phyloP scores from a whole-genome alignment of 257 asterid species.

The Penstemon eatonii region DNA sequence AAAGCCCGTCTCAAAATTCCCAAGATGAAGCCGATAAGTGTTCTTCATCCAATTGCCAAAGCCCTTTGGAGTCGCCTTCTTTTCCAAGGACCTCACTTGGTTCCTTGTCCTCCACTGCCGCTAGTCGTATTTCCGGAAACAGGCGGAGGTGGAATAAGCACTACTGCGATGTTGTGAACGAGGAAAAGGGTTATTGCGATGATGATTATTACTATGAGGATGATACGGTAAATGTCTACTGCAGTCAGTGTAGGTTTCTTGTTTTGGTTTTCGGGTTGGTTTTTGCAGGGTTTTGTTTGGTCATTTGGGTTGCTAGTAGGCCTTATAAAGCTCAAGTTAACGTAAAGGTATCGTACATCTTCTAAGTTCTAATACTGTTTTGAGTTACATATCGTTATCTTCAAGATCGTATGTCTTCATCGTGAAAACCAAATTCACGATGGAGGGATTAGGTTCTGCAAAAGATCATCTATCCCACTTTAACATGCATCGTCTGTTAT shows the following conservation, averaged over 20 bases:
- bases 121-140: slow-evolving; percentile 57
- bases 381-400: too few relatives aligned
- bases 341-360: slow-evolving; percentile 42
- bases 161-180: slow-evolving; percentile 45
- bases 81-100: slow-evolving; percentile 44
- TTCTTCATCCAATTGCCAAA: slow-evolving; percentile 39
- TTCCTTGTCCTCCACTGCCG: slow-evolving; percentile 42
- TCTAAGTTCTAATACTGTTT: not conserved
- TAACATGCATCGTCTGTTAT: not conserved
- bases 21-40: slow-evolving; percentile 52
- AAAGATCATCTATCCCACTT: not conserved
- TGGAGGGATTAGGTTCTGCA: not conserved
- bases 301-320: slow-evolving; percentile 52
- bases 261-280: slow-evolving; percentile 26
- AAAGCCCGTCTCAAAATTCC: slow-evolving; percentile 69
- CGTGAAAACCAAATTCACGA: not conserved
- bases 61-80: slow-evolving; percentile 53
- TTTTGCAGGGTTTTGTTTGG: slow-evolving; percentile 41
- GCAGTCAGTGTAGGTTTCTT: slow-evolving; percentile 28
- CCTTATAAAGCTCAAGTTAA: slow-evolving; percentile 44
- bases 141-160: slow-evolving; percentile 47
- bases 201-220: slow-evolving; percentile 31
- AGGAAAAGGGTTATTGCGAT: slow-evolving; percentile 36
- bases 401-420: not conserved
- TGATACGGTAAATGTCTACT: not conserved